These are phyloP conservation scores for Fagopyrum esculentum DNA, from an alignment of 148 eudicot genomes.

Conservation along the genomic window DNA sequence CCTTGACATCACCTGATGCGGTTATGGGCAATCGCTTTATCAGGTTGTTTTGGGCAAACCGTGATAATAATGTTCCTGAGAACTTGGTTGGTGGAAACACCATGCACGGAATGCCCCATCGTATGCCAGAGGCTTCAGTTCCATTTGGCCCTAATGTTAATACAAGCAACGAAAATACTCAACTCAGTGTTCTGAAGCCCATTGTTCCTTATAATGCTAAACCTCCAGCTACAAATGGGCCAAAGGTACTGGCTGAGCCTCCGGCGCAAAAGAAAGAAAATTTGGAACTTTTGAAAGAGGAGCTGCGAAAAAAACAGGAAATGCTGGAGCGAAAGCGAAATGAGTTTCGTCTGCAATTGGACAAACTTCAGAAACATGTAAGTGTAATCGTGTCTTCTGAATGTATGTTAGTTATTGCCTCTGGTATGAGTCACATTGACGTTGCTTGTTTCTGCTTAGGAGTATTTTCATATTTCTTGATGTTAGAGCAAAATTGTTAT, in stretches of 20 bases:
- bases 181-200: conserved; percentile 28
- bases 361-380: conserved; percentile 78
- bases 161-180: conserved; percentile 39
- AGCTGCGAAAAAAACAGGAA: conserved; percentile 92
- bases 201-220: conserved; percentile 31
- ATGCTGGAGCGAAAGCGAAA: conserved; percentile 75
- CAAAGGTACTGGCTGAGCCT: conserved; percentile 36
- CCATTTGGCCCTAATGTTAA: conserved; percentile 22
- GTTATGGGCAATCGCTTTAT: conserved; percentile 97
- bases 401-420: conserved; percentile 8
- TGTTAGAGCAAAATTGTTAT: background rate
- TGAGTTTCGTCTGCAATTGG: conserved; percentile 68
- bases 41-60: conserved; percentile 91
- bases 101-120: conserved; percentile 24
- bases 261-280: conserved; percentile 65
- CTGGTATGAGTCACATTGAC: conserved; percentile 6
- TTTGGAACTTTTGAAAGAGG: conserved; percentile 64
- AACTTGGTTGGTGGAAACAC: conserved; percentile 30
- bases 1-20: conserved; percentile 96
- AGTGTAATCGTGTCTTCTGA: conserved; percentile 17
- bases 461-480: background rate
- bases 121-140: conserved; percentile 28
- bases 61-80: conserved; percentile 62
- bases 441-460: conserved; percentile 1
- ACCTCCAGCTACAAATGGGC: conserved; percentile 34